Evolutionary conservation across 768 basidiomycete species (phyloP).

Genomic region (Boletus reticuloceps): DNA sequence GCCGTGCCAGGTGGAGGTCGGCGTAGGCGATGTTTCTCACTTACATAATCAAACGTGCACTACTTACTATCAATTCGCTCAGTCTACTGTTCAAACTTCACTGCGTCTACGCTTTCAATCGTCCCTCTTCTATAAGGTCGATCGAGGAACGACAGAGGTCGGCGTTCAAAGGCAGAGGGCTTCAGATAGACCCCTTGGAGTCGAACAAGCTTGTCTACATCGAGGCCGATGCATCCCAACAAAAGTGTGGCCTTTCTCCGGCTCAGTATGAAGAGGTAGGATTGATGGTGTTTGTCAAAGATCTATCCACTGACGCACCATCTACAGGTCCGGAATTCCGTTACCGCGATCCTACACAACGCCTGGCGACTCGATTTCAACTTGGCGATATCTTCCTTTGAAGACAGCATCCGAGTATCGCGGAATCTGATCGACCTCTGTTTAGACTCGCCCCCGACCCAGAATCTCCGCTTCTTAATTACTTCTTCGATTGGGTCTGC

Average conservation of each 20-base stretch:
- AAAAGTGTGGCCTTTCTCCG: slow-evolving; percentile 26
- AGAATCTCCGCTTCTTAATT: slow-evolving; percentile 1
- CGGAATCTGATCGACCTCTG: slow-evolving; percentile 36
- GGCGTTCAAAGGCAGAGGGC: too few relatives aligned
- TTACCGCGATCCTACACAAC: slow-evolving; percentile 31
- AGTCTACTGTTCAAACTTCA: too few relatives aligned
- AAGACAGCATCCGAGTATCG: slow-evolving; percentile 37
- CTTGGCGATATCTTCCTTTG: slow-evolving; percentile 36
- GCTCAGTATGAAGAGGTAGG: slow-evolving; percentile 31
- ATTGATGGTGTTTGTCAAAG: not conserved
- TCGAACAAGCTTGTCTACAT: slow-evolving; percentile 33
- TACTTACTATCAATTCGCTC: too few relatives aligned
- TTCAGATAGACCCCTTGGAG: too few relatives aligned
- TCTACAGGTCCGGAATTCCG: slow-evolving; percentile 17
- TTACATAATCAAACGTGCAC: too few relatives aligned
- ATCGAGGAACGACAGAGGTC: too few relatives aligned
- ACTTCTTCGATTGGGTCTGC: not conserved
- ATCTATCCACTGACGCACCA: too few relatives aligned
- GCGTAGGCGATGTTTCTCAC: too few relatives aligned
- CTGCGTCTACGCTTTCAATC: too few relatives aligned
- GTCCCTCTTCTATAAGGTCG: too few relatives aligned
- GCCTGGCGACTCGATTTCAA: slow-evolving; percentile 46
- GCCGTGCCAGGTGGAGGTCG: too few relatives aligned
- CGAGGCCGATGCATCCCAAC: slow-evolving; percentile 35
- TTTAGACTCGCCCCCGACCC: slow-evolving; percentile 24